These are phyloP conservation scores for Fusarium fujikuroi DNA, from an alignment of 2,329 filamentous ascomycete genomes.

Conservation along the genomic window DNA sequence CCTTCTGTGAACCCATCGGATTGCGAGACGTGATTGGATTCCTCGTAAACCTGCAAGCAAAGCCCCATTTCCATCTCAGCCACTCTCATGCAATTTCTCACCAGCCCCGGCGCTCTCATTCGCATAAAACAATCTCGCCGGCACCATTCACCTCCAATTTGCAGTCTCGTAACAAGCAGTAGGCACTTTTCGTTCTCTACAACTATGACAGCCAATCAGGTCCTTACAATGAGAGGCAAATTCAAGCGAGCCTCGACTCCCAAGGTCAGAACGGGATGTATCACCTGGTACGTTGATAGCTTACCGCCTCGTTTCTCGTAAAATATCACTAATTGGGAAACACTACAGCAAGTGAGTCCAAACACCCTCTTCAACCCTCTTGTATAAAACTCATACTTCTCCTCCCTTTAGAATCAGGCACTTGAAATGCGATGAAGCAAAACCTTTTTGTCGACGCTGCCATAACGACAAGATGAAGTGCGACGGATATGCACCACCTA, in stretches of 20 bases:
- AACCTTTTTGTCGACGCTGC: slow-evolving; percentile 13
- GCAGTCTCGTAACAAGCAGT: not conserved
- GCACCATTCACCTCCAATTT: not conserved
- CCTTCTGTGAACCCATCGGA: not conserved
- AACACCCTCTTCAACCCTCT: accelerated
- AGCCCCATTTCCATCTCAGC: not conserved
- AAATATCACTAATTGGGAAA: not conserved
- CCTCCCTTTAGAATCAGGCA: not conserved
- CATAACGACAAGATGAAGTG: slow-evolving; percentile 17
- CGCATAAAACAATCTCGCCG: not conserved
- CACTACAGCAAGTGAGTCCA: not conserved
- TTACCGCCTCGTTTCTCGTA: not conserved
- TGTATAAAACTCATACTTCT: not conserved
- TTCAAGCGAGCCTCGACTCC: slow-evolving; percentile 10
- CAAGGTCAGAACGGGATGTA: slow-evolving; percentile 7
- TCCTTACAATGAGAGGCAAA: not conserved
- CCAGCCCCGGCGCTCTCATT: not conserved
- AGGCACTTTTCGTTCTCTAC: accelerated
- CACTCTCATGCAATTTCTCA: not conserved
- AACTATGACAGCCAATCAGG: not conserved
- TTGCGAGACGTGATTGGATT: not conserved
- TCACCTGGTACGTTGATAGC: slow-evolving; percentile 17
- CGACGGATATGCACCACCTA: slow-evolving; percentile 11
- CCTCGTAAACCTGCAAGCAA: not conserved
- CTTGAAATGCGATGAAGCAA: slow-evolving; percentile 14